phyloP scores from a whole-genome alignment of 177 flowering plant species.

The Vitis hybrid region DNA sequence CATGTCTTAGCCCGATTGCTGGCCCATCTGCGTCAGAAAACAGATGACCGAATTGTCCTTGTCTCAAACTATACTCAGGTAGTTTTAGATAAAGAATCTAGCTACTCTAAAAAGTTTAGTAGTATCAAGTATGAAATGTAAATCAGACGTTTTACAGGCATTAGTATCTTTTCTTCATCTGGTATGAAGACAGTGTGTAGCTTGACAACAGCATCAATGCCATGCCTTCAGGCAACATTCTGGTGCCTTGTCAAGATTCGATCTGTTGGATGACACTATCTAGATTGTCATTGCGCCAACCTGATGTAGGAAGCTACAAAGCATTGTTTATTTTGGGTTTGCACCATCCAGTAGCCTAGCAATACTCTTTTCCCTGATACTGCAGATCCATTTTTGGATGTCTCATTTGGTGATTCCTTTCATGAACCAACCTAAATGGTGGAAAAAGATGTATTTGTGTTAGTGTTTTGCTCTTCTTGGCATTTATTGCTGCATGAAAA shows the following conservation, averaged over 20 bases:
- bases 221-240: background rate
- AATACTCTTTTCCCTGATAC: too few species aligned
- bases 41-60: constrained; percentile 92
- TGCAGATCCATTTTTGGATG: too few species aligned
- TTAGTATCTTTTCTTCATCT: background rate
- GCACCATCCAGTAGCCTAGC: too few species aligned
- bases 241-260: background rate
- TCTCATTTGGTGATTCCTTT: too few species aligned
- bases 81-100: background rate
- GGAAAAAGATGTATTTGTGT: too few species aligned
- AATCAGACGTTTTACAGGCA: background rate
- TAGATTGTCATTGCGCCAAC: background rate
- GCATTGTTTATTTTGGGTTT: background rate
- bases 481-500: background rate
- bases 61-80: constrained; percentile 99
- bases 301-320: background rate
- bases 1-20: constrained; percentile 91
- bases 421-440: too few species aligned
- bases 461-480: background rate
- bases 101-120: background rate
- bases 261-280: background rate
- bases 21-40: constrained; percentile 74
- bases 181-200: background rate
- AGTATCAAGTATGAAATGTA: constrained; percentile 1
- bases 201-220: background rate